Evolutionary conservation across 805 yeast genomes (phyloP).

Genomic region (Saccharomycopsis vini): DNA sequence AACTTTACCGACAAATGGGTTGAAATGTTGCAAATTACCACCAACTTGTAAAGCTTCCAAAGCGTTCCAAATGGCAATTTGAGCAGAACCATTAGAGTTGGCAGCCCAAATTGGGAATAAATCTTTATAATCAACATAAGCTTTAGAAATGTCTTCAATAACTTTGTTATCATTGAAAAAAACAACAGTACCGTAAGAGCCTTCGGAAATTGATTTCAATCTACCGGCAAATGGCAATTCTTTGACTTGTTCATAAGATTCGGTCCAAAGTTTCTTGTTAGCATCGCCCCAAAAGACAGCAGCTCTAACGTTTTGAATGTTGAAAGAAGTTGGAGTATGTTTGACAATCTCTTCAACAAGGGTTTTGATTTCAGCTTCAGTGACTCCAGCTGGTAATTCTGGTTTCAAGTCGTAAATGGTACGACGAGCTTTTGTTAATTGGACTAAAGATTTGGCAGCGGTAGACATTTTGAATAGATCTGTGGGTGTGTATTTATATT

Average conservation of each 20-base stretch:
- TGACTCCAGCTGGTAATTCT: conserved; percentile 34
- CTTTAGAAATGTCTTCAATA: conserved; percentile 32
- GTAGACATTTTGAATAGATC: conserved; percentile 6
- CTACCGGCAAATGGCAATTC: conserved; percentile 29
- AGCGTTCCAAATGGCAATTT: conserved; percentile 42
- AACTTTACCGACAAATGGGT: conserved; percentile 34
- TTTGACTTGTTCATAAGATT: conserved; percentile 31
- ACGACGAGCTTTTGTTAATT: conserved; percentile 24
- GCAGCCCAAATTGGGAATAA: conserved; percentile 41
- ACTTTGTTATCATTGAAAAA: conserved; percentile 38
- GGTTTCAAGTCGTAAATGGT: conserved; percentile 39
- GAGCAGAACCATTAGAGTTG: conserved; percentile 41
- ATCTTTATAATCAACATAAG: conserved; percentile 35
- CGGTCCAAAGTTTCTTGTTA: conserved; percentile 39
- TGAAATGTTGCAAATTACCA: conserved; percentile 46
- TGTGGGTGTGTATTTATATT: too few relatives aligned
- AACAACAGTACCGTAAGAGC: conserved; percentile 41
- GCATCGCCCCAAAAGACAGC: conserved; percentile 36
- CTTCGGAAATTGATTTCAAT: conserved; percentile 35
- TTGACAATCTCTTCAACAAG: conserved; percentile 37
- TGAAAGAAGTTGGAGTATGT: conserved; percentile 43
- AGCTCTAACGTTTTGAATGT: conserved; percentile 43
- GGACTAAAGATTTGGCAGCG: conserved; percentile 6
- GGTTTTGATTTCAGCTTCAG: conserved; percentile 31
- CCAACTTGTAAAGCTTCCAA: conserved; percentile 38